A percentile compares a stretch with the other conserved stretches of the same genome.
Conservation (phyloP, 768 basidiomycete genomes). For the Hericium coralloides region DNA sequence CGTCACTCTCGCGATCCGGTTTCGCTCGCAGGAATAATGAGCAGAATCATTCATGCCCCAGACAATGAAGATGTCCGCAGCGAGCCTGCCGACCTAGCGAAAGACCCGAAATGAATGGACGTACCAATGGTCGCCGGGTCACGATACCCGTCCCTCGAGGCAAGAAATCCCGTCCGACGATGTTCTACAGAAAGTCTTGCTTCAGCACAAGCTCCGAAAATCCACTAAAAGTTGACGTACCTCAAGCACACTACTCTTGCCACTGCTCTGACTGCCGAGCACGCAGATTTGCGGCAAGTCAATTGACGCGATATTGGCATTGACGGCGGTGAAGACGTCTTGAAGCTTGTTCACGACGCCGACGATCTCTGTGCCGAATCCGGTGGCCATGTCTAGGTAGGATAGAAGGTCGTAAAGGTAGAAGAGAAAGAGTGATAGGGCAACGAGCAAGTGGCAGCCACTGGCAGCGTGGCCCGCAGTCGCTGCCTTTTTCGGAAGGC, state of each 20-base stretch:
- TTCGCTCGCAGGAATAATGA: no score
- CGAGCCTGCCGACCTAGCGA: background rate
- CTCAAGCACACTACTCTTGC: slow-evolving; percentile 90
- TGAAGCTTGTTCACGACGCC: slow-evolving; percentile 80
- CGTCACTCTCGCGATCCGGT: no score
- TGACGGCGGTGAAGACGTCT: slow-evolving; percentile 83
- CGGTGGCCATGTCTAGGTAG: slow-evolving; percentile 32
- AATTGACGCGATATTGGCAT: slow-evolving; percentile 68
- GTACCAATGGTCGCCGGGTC: slow-evolving; percentile 89
- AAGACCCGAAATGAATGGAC: slow-evolving; percentile 16
- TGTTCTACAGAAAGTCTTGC: slow-evolving; percentile 54
- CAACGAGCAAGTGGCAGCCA: background rate
- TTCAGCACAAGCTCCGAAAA: background rate
- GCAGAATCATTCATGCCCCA: background rate
- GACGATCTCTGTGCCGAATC: slow-evolving; percentile 79
- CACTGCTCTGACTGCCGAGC: slow-evolving; percentile 85
- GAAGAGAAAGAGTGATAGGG: slow-evolving; percentile 1
- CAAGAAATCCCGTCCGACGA: slow-evolving; percentile 96
- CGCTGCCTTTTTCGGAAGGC: background rate
- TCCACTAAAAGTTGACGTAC: slow-evolving; percentile 30
- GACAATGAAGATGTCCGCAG: background rate
- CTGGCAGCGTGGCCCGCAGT: background rate
- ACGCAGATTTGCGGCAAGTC: slow-evolving; percentile 92
- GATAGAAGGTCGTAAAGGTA: slow-evolving; percentile 4
- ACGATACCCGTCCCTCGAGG: slow-evolving; percentile 99